Conservation (phyloP, 805 yeast species). For the Lipomyces kockii region DNA sequence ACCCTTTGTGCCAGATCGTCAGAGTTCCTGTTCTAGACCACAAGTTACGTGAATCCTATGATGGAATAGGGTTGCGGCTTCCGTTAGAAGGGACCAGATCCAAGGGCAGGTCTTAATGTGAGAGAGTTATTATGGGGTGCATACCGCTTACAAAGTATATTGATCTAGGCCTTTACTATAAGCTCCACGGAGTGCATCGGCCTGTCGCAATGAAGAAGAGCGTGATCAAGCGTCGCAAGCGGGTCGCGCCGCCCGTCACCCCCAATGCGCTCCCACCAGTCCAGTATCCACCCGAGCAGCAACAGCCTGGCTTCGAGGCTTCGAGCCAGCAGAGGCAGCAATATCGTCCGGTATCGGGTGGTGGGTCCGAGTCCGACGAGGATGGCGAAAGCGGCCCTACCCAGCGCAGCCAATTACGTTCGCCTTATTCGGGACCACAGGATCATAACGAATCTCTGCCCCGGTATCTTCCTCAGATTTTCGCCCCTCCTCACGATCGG, state of each 20-base stretch:
- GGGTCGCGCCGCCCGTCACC: constrained; percentile 46
- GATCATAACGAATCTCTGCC: neutral
- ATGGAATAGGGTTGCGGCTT: neutral
- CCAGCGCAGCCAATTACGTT: neutral
- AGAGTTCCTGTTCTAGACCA: too few species aligned
- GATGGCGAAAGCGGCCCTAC: constrained; percentile 1
- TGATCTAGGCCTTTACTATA: constrained; percentile 57
- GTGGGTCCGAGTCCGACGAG: constrained; percentile 19
- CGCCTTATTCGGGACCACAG: neutral
- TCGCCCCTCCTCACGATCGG: neutral
- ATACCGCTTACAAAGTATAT: neutral
- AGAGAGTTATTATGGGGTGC: neutral
- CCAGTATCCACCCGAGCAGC: constrained; percentile 10
- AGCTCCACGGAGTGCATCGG: constrained; percentile 74
- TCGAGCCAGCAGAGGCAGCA: neutral
- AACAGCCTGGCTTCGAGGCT: neutral
- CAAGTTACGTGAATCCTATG: too few species aligned
- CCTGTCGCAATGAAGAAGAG: constrained; percentile 75
- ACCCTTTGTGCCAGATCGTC: too few species aligned
- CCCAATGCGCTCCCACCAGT: constrained; percentile 28
- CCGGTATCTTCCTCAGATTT: neutral
- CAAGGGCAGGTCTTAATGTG: neutral
- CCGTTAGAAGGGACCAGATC: too few species aligned
- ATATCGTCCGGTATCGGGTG: constrained; percentile 5
- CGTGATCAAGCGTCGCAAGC: constrained; percentile 74